Evolutionary conservation across 2,329 filamentous ascomycete genomes (phyloP).

Genomic region (Claviceps quebecensis): DNA sequence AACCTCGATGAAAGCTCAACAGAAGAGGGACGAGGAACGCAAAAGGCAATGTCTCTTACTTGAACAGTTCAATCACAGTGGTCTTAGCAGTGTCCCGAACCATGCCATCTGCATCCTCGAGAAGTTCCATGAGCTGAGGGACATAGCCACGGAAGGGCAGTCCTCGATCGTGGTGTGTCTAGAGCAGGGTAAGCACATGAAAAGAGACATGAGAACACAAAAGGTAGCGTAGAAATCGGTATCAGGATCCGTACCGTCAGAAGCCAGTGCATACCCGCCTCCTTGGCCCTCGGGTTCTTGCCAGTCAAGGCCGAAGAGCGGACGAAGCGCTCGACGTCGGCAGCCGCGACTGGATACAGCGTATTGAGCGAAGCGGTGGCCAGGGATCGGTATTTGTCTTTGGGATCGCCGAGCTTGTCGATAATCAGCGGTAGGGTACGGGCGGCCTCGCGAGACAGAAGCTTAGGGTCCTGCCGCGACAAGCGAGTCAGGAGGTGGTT

Average conservation of each 20-base stretch:
- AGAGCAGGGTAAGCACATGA: background rate
- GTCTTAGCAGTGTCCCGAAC: slow-evolving; percentile 75
- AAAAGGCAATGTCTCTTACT: slow-evolving; percentile 28
- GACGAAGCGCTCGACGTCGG: slow-evolving; percentile 68
- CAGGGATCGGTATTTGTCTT: slow-evolving; percentile 67
- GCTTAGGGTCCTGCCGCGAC: slow-evolving; percentile 68
- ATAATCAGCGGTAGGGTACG: slow-evolving; percentile 61
- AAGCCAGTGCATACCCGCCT: slow-evolving; percentile 74
- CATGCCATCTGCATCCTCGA: slow-evolving; percentile 80
- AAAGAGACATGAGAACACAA: background rate
- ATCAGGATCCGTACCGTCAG: slow-evolving; percentile 41
- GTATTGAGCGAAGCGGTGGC: slow-evolving; percentile 66
- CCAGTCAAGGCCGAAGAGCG: slow-evolving; percentile 65
- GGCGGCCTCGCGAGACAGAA: slow-evolving; percentile 54
- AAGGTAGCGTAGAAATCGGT: too few species aligned
- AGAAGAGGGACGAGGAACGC: background rate
- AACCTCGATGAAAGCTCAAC: background rate
- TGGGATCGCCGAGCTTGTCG: slow-evolving; percentile 76
- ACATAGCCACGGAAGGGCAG: slow-evolving; percentile 76
- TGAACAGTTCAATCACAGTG: slow-evolving; percentile 77
- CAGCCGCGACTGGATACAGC: slow-evolving; percentile 53
- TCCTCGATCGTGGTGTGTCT: slow-evolving; percentile 71
- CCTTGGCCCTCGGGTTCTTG: slow-evolving; percentile 73
- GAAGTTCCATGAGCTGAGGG: slow-evolving; percentile 64
- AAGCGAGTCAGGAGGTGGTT: slow-evolving; percentile 79